Conservation (phyloP, 2,329 filamentous ascomycete species). For the Monosporascus ibericus region DNA sequence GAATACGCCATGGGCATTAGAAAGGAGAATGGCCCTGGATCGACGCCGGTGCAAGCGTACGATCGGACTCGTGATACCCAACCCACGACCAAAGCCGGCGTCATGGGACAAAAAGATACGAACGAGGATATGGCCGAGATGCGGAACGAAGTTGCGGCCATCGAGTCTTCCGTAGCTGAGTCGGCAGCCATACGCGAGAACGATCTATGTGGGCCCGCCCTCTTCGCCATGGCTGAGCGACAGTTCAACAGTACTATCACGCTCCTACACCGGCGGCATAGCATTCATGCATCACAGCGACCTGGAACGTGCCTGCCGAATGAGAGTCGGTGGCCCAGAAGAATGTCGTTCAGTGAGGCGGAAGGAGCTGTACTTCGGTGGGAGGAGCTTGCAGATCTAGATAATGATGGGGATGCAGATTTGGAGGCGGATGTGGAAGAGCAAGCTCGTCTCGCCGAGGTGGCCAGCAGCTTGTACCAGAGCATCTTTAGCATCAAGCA, state of each 20-base stretch:
- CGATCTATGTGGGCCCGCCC: constrained; percentile 50
- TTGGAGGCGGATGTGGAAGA: constrained; percentile 16
- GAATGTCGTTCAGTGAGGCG: constrained; percentile 69
- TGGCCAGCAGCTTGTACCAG: constrained; percentile 50
- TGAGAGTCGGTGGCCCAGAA: constrained; percentile 62
- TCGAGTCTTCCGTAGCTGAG: constrained; percentile 49
- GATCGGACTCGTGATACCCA: constrained; percentile 8
- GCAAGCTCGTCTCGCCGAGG: constrained; percentile 34
- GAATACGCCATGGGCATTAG: constrained; percentile 45
- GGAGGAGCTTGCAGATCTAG: constrained; percentile 46
- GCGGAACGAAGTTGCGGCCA: constrained; percentile 25
- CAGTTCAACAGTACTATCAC: constrained; percentile 36
- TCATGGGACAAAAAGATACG: constrained; percentile 6
- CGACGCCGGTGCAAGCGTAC: constrained; percentile 10
- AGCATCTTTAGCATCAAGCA: constrained; percentile 46
- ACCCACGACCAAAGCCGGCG: constrained; percentile 9
- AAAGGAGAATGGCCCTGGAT: constrained; percentile 26
- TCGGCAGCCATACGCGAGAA: constrained; percentile 50
- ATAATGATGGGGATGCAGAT: constrained; percentile 26
- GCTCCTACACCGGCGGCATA: constrained; percentile 57
- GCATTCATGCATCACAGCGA: constrained; percentile 35
- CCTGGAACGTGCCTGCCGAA: constrained; percentile 31
- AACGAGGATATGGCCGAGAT: constrained; percentile 15
- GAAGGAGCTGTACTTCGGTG: constrained; percentile 69
- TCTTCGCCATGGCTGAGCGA: constrained; percentile 43